Evolutionary conservation across 148 eudicot species (phyloP), one percentile per base, ranked within the genome.

Genomic region (Simmondsia chinensis): DNA sequence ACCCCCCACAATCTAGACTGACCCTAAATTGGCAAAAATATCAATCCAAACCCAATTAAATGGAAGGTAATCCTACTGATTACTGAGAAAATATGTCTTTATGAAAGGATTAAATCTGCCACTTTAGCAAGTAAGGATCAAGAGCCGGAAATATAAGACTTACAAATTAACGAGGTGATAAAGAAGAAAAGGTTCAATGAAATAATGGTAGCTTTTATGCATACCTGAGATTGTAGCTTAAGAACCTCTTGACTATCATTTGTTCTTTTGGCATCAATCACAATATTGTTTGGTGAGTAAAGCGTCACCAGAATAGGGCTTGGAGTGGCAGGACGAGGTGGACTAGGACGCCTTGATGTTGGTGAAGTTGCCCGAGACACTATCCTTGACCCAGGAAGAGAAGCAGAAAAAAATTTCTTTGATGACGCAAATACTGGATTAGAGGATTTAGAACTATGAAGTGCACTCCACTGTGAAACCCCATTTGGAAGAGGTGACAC

Each of bases 361-460:
- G 88, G 83, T 52, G 80, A 76, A 31, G 68, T 61, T 46, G 83
- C 72, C 45, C 55, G 72, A 66, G 83, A 76, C 10, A 61, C 67
- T 23, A 54, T 43, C 33, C 69, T 57, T 48, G 83, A 73, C 42
- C 74, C 66, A 64, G 80, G 72, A 60, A 73, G 52, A 52, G 79
- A 75, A 42, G 71, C 63, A 31, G 74, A 72, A 35, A 68, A 38
- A 19, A 68, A 33, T 32, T 68, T 76, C 57, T 68, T 60, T 17
- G 75, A 61, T 21, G 57, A 57, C 15, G 70, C 66, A 53, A 61
- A 53, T 7, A 48, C 47, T 13, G 76, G 61, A 46, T 52, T 37
- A 2, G 43, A 59, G 50, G 65, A 43, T 41, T 64, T 65, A 21
- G 70, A 63, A 7, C 44, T 54, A 51, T 33, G 56, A 33, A 63